Evolutionary conservation across 106 monocot species (phyloP), one percentile per base, ranked within the genome.

Genomic region (Ottelia alismoides): DNA sequence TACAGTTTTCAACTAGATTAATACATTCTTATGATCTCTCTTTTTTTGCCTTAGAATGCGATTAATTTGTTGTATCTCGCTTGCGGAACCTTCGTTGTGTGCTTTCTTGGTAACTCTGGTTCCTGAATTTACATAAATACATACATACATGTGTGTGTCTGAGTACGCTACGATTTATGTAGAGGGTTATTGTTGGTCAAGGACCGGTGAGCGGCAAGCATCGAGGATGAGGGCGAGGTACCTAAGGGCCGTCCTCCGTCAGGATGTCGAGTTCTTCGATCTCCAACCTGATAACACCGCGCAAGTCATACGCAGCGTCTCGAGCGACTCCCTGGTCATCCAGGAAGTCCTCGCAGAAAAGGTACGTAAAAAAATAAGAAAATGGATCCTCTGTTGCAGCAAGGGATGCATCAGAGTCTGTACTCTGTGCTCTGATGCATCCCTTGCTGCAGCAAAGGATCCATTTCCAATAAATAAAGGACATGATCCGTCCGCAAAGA

Each of bases 281-380:
- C 69, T 69, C 4, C 51, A 73, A 50, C n/a, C n/a, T n/a, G 65
- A 61, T 14, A 61, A 43, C 31, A 73, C 78, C 0, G 78, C 64
- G 0, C 73, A 79, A n/a, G 60, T 74, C 5, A 74, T 79, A 65
- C 69, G 53, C 23, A 57, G 74, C 45, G 72, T 79, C 28, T 74
- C 78, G 3, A 70, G 61, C 26, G 78, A 79, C 46, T 65, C 66
- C 47, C 65, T 70, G 2, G 65, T 59, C 20, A 79, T 79, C 31
- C 78, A 79, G 29, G 78, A 79, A 57, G 69, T 74, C 7, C 60
- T 74, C 57, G 74, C 73, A 2, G 78, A 79, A 23, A 79, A 79
- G 78, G 78, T 79, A 43, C 40, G 6, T 43, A 7, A n/a, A n/a
- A n/a, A n/a, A n/a, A n/a, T n/a, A n/a, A n/a, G n/a, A n/a, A n/a